These are phyloP conservation scores for Exophiala spinifera DNA, from an alignment of 2,329 filamentous ascomycete species.

Conservation along the genomic window DNA sequence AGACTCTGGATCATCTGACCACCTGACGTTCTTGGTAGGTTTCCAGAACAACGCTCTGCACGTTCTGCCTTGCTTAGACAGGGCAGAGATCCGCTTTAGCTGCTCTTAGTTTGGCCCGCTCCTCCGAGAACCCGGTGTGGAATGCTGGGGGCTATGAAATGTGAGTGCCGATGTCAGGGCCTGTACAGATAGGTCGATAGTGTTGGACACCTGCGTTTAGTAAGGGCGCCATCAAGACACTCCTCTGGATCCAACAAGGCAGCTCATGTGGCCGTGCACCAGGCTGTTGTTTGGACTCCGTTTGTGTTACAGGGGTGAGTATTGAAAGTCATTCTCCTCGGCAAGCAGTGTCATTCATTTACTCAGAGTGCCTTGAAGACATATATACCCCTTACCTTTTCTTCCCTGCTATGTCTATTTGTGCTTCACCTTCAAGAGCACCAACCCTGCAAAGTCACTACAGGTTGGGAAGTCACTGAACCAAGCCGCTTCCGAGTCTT, in stretches of 20 bases:
- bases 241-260: background rate
- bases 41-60: background rate
- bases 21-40: background rate
- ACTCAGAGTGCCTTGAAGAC: background rate
- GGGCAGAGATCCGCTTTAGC: no score
- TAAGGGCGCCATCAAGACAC: background rate
- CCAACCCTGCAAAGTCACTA: no score
- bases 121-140: background rate
- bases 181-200: background rate
- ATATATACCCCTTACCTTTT: no score
- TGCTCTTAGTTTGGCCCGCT: background rate
- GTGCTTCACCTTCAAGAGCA: no score
- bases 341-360: background rate
- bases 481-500: no score
- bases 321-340: background rate
- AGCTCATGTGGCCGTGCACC: background rate
- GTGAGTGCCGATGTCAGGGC: background rate
- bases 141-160: background rate
- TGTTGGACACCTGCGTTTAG: background rate
- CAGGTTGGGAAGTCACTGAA: no score
- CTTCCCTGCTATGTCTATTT: no score
- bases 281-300: background rate
- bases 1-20: background rate
- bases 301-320: background rate
- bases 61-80: background rate